Evolutionary conservation across 2,329 filamentous ascomycete species (phyloP), one percentile per base, ranked within the genome.

Genomic region (Talaromyces sp.): DNA sequence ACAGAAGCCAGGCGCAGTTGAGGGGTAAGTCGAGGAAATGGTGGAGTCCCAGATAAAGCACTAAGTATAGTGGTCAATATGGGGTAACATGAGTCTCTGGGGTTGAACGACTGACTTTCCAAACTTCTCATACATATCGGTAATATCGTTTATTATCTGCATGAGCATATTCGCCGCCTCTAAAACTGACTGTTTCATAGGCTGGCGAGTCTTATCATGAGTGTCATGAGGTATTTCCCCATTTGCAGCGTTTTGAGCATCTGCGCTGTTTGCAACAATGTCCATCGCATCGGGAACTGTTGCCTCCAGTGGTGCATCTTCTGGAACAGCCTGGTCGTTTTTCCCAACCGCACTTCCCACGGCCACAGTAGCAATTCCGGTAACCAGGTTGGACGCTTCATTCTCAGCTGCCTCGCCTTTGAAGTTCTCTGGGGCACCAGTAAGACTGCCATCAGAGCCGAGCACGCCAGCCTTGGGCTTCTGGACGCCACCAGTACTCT

Each of bases 321-420:
- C 70, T 2, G 84, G 82, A 27, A 88, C 84, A 3, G 78, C 80
- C 67, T 88, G 83, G 0, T 89, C 88, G 57, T 91, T 85, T 66
- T 91, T 91, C 1, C 90, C 90, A 0, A 86, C 85, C 2, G 89
- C 89, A 60, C 87, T 89, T 43, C 86, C 87, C 16, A 93, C 74
- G 1, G 89, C 86, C 4, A 94, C 83, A 27, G 84, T 81, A 8
- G 86, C 84, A 47, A 94, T 85, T 30, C 86, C 83, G 49, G 86
- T 87, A 53, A 94, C 86, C 56, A 95, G 87, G 66, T 91, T 92
- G 62, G 83, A 87, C 1, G 91, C 91, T 69, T 95, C 90, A 55
- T 89, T 84, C 68, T 95, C 90, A 1, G 91, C 88, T 0, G 89
- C 89, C 68, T 94, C 90, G 22, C 91, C 90, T 67, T 90, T 87